Evolutionary conservation across 805 yeast genomes (phyloP), one percentile per base, ranked within the genome.

Genomic region (Kluyveromyces nonfermentans): DNA sequence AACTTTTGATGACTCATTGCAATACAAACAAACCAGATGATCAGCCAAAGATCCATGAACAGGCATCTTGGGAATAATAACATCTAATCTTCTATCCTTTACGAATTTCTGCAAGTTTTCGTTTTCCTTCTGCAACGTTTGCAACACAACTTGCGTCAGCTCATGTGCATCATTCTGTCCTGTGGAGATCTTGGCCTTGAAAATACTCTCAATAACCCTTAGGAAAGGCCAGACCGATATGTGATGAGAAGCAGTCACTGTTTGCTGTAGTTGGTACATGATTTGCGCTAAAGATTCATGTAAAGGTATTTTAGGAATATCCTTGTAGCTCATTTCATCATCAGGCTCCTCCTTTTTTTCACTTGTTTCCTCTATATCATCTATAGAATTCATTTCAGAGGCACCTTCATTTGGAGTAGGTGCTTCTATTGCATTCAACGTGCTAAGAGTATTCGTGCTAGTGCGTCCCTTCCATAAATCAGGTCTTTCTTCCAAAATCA

Each of bases 81-180:
- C 45, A 15, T 54, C 53, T 28, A 53, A 37, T 1, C 44, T 42
- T 8, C 49, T 47, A 10, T 41, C 43, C 30, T 53, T 53, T 9
- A 51, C 51, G 41, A 66, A 67, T 39, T 64, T 67, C 30, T 59
- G 62, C 38, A 80, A 46, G 36, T 63, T 64, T 8, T 67, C 53
- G 50, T 75, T 71, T 57, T 90, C 97, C 43, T 71, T 72, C 41
- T 82, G 79, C 41, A 93, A 67, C 0, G 90, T 80, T 54, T 89
- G 95, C 18, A 90, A 65, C 17, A 89, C 71, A 42, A 86, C 64
- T 58, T 87, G 95, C 25, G 90, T 74, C 50, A 93, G 70, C 56
- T 90, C 98, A 54, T 93, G 97, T 0, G 97, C 96, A 65, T 90
- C 98, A 56, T 90, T 95, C 61, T 93, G 98, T 37, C 76, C 77